Conservation (phyloP, 2,329 filamentous ascomycete genomes). For the Phoma sp. region DNA sequence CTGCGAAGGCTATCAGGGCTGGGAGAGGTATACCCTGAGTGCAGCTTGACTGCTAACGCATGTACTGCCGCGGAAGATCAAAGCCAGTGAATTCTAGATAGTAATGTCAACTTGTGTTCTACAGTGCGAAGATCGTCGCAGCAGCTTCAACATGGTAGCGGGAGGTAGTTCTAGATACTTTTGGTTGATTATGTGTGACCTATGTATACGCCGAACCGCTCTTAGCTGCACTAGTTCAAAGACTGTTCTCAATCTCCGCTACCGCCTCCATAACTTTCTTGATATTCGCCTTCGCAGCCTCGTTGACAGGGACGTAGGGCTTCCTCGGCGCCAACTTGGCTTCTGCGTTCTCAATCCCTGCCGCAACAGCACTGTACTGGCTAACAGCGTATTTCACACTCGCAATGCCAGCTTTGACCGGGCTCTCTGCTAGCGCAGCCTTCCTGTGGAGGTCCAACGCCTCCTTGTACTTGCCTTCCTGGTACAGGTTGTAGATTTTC, state of each 20-base stretch:
- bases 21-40: conserved; percentile 67
- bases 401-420: conserved; percentile 71
- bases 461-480: conserved; percentile 62
- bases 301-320: conserved; percentile 39
- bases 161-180: too few species aligned
- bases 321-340: conserved; percentile 36
- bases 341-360: conserved; percentile 52
- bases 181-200: too few species aligned
- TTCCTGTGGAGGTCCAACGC: conserved; percentile 67
- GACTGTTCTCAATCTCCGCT: conserved; percentile 34
- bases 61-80: neutral
- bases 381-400: conserved; percentile 73
- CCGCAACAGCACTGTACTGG: conserved; percentile 67
- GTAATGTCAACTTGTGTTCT: too few species aligned
- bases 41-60: neutral
- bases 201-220: too few species aligned
- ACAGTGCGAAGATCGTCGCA: too few species aligned
- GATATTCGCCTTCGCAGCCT: conserved; percentile 33
- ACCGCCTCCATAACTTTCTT: conserved; percentile 34
- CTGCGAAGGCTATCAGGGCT: conserved; percentile 60
- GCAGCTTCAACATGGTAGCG: too few species aligned
- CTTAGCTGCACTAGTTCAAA: conserved; percentile 2
- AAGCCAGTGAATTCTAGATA: too few species aligned
- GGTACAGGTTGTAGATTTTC: conserved; percentile 68
- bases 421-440: conserved; percentile 70